Evolutionary conservation across 2,329 filamentous ascomycete species (phyloP), one percentile per base, ranked within the genome.

Genomic region (Fusarium transvaalense): DNA sequence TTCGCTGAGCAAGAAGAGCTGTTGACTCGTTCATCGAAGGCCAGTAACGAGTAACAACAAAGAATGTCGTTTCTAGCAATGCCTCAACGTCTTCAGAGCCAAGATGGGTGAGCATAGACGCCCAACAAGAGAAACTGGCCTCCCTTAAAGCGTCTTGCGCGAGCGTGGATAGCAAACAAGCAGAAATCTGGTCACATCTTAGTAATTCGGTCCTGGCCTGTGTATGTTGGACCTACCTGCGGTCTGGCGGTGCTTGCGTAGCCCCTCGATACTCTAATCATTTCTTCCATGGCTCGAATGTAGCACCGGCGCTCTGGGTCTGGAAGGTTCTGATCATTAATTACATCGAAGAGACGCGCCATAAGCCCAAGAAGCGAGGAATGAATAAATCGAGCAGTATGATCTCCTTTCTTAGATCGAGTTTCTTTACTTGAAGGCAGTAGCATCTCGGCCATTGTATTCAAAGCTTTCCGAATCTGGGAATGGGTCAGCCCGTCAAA

Each of bases 81-180:
- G 88, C 85, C 68, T 91, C 90, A 8, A 97, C 85, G 74, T 97
- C 94, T 25, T 94, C 91, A 58, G 90, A 89, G 12, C 91, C 90
- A 47, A 98, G 84, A 52, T 90, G 87, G 29, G 82, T 86, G 19
- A 98, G 85, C 80, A 99, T 89, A 10, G 89, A 86, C 27, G 88
- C 86, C 96, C 96, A 99, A 48, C 94, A 93, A 6, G 86, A 88
- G 73, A 98, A 94, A 3, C 94, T 92, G 31, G 89, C 84, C 64
- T 93, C 86, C 64, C 93, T 89, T n/a, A 99, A 84, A 46, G 91
- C 86, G 43, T 89, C 85, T 51, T 92, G 88, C 17, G 91, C 86
- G 62, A 98, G 86, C 0, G 94, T 94, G 23, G 93, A 94, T 66
- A 97, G 89, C 14, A 99, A 83, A 76, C 93, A 97, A n/a, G 95